Evolutionary conservation across 1,139 yeast species (phyloP).

Genomic region (Zygoascus sp.): DNA sequence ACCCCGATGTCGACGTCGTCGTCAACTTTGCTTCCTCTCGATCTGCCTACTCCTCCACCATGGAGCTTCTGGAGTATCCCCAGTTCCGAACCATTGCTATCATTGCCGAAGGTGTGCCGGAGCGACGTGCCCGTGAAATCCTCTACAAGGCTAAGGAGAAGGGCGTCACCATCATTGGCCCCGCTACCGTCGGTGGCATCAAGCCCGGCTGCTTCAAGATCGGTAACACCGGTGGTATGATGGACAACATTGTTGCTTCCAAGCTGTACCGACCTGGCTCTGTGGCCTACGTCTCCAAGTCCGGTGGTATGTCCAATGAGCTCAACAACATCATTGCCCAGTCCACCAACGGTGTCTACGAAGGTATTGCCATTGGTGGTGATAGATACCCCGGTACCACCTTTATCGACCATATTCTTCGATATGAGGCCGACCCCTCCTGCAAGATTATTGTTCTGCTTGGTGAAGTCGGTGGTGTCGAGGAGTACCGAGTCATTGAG

Average conservation of each 20-base stretch:
- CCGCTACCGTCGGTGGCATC: slow-evolving; percentile 48
- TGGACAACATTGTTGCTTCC: slow-evolving; percentile 47
- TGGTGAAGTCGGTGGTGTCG: slow-evolving; percentile 48
- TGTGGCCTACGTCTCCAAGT: slow-evolving; percentile 46
- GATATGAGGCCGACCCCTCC: slow-evolving; percentile 44
- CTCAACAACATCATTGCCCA: slow-evolving; percentile 45
- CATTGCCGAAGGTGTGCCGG: slow-evolving; percentile 48
- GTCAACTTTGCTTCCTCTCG: slow-evolving; percentile 47
- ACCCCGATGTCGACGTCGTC: slow-evolving; percentile 46
- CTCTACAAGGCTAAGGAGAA: slow-evolving; percentile 41
- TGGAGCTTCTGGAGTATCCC: slow-evolving; percentile 45
- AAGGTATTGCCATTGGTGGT: slow-evolving; percentile 47
- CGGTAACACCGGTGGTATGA: slow-evolving; percentile 49
- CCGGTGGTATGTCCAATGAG: slow-evolving; percentile 49
- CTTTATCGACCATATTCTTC: slow-evolving; percentile 44
- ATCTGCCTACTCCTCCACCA: slow-evolving; percentile 44
- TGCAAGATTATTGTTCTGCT: slow-evolving; percentile 43
- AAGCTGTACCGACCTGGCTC: slow-evolving; percentile 47
- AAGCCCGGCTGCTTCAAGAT: slow-evolving; percentile 48
- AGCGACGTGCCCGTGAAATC: slow-evolving; percentile 47
- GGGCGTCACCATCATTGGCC: slow-evolving; percentile 46
- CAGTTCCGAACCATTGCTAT: slow-evolving; percentile 46
- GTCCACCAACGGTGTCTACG: slow-evolving; percentile 45
- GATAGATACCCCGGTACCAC: slow-evolving; percentile 49
- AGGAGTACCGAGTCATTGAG: slow-evolving; percentile 46